Percentiles rank a stretch among this genome's conserved stretches.
Evolutionary conservation across 305 asterid species (phyloP).

Genomic region (Fraxinus sp.): DNA sequence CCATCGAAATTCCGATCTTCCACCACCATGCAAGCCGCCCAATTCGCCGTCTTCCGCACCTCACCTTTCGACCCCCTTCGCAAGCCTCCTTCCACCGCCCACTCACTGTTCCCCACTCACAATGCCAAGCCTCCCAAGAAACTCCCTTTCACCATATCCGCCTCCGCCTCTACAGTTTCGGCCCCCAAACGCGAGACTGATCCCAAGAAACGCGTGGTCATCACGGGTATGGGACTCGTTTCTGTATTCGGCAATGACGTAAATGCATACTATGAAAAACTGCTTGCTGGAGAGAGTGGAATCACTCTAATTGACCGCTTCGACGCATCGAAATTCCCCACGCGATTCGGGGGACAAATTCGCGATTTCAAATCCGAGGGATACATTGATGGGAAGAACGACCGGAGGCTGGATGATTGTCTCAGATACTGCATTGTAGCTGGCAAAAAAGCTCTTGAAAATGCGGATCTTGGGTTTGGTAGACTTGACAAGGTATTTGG

Average conservation of each 20-base stretch:
- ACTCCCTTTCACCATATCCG: conserved; percentile 35
- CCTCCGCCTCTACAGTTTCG: conserved; percentile 29
- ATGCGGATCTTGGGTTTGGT: conserved; percentile 67
- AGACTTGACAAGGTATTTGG: conserved; percentile 40
- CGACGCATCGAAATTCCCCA: conserved; percentile 71
- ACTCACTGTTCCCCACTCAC: conserved; percentile 20
- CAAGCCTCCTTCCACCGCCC: conserved; percentile 24
- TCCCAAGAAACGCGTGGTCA: conserved; percentile 77
- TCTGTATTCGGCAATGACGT: conserved; percentile 77
- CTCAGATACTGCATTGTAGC: conserved; percentile 83
- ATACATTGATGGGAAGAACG: conserved; percentile 79
- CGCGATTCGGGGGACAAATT: conserved; percentile 85
- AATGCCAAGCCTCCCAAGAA: conserved; percentile 28
- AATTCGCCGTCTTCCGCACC: conserved; percentile 43
- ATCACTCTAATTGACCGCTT: conserved; percentile 64
- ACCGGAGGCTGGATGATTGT: conserved; percentile 75
- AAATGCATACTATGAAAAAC: conserved; percentile 61
- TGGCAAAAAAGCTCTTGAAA: conserved; percentile 75
- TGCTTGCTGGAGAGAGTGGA: conserved; percentile 79
- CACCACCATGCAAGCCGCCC: conserved; percentile 52
- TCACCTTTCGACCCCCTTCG: conserved; percentile 43
- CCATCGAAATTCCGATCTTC: conserved; percentile 34
- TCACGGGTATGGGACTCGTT: conserved; percentile 85
- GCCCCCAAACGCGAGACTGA: conserved; percentile 74
- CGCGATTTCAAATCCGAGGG: conserved; percentile 68